Base-by-base conservation (phyloP, 2,329 filamentous ascomycete species). In the Cladosporium austrohemisphaericum region DNA sequence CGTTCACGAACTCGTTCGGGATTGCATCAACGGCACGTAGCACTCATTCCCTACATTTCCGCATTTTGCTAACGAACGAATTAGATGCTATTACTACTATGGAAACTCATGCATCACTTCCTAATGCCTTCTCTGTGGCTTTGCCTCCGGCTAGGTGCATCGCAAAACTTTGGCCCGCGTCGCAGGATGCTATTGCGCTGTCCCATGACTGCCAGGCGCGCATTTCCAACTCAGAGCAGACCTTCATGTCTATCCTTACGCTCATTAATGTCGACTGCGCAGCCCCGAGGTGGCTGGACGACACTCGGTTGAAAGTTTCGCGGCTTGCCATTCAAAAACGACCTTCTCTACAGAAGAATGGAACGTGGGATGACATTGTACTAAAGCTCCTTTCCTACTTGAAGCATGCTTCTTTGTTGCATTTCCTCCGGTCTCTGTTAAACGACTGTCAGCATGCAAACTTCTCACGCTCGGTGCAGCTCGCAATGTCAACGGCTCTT, bases 61-160 rank as follows among this genome's bases (percentile, higher is more conserved):
- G n/a, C 51, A 36, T 55, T 41, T 19, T 50, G 31, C 55, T n/a
- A n/a, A n/a, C n/a, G n/a, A n/a, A n/a, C n/a, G n/a, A n/a, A n/a
- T n/a, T n/a, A 80, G 77, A 74, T 55, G 68, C 76, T 11, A 46
- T 77, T 11, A 57, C 57, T 47, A 67, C 68, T 13, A 55, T 78
- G 31, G 72, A 76, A 50, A 52, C 52, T 26, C 48, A 58, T 2
- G 45, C 53, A 28, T 38, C 55, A 7, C 33, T 31, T 14, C 18
- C 23, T 14, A 25, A 22, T 19, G 19, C 16, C 6, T 61, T 70
- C 32, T 58, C 55, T 14, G 43, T 70, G 13, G 55, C 53, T 13
- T 48, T 75, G 14, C 72, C 73, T 18, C 65, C 71, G 28, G 66
- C 67, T 13, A 64, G 64, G 36, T 67, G 62, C 50, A 66, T 68